Conservation (phyloP, 2,329 filamentous ascomycete species). For the Aspergillus quadricinctus region DNA sequence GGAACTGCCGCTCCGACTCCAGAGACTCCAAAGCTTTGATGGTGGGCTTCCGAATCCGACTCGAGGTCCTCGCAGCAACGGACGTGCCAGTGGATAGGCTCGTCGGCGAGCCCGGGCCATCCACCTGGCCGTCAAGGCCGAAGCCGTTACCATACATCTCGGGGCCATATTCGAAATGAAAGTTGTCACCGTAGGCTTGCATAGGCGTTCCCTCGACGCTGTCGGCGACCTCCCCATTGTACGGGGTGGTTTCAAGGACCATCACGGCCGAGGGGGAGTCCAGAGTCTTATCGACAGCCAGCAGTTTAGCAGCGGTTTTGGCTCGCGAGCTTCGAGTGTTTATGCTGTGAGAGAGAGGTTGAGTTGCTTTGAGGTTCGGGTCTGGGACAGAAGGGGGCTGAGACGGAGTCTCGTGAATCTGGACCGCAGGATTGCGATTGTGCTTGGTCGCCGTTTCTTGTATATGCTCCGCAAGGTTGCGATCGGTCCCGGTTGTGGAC, state of each 20-base stretch:
- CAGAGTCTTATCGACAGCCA: conserved; percentile 5
- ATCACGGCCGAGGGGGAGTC: conserved; percentile 2
- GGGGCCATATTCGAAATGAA: conserved; percentile 17
- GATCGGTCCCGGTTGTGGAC: not conserved
- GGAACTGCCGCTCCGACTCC: conserved; percentile 16
- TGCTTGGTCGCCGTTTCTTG: too few species aligned
- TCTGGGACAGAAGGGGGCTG: not conserved
- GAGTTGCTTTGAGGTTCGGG: not conserved
- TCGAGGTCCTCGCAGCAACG: conserved; percentile 12
- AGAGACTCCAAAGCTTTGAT: conserved; percentile 16
- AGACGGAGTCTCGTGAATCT: not conserved
- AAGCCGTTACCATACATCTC: conserved; percentile 19
- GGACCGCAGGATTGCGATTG: not conserved
- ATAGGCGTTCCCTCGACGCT: conserved; percentile 8
- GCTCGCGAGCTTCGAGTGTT: not conserved
- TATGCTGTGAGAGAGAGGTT: not conserved
- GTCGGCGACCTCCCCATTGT: conserved; percentile 8
- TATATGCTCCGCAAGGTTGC: too few species aligned
- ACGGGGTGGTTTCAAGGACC: not conserved
- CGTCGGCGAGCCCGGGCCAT: conserved; percentile 16
- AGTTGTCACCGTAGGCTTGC: conserved; percentile 11
- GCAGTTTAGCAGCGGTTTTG: conserved; percentile 2
- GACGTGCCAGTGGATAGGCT: conserved; percentile 16
- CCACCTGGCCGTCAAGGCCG: conserved; percentile 18
- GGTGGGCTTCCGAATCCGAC: conserved; percentile 19